Conservation (phyloP, 495 filamentous ascomycete species). For the Acidiella bohemica region DNA sequence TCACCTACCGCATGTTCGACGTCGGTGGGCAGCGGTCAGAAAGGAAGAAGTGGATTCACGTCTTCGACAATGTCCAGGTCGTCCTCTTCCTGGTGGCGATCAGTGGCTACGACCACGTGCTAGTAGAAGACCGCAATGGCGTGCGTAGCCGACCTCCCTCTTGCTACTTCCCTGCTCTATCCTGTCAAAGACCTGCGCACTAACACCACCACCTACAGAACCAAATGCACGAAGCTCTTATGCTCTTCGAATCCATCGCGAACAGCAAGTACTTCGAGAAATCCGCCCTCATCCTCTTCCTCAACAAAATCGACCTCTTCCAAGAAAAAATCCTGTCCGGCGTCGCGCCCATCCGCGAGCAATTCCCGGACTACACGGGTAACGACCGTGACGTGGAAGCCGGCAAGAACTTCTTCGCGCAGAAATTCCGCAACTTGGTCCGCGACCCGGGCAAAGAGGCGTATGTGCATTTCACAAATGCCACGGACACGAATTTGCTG, state of each 20-base stretch:
- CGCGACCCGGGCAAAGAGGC: constrained; percentile 71
- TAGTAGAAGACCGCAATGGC: constrained; percentile 94
- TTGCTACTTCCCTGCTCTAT: not conserved
- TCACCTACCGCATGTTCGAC: constrained; percentile 98
- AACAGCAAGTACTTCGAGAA: constrained; percentile 97
- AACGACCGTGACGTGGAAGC: constrained; percentile 42
- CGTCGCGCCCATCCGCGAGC: constrained; percentile 63
- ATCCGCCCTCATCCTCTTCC: constrained; percentile 90
- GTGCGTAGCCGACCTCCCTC: constrained; percentile 47
- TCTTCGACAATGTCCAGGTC: constrained; percentile 93
- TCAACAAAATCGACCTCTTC: constrained; percentile 99
- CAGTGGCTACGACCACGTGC: constrained; percentile 91
- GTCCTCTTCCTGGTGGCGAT: constrained; percentile 91
- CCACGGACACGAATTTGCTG: constrained; percentile 89
- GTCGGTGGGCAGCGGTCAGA: constrained; percentile 95
- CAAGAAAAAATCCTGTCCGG: constrained; percentile 61
- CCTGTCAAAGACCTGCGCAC: not conserved
- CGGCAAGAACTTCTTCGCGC: constrained; percentile 73
- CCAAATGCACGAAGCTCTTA: constrained; percentile 99
- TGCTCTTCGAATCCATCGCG: constrained; percentile 94
- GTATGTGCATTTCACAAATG: constrained; percentile 88
- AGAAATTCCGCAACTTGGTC: constrained; percentile 79
- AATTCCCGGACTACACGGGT: constrained; percentile 85
- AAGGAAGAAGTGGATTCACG: constrained; percentile 99
- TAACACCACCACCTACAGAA: constrained; percentile 45